phyloP scores from a whole-genome alignment of 2,329 filamentous ascomycete genomes.

The Fusarium sp. region DNA sequence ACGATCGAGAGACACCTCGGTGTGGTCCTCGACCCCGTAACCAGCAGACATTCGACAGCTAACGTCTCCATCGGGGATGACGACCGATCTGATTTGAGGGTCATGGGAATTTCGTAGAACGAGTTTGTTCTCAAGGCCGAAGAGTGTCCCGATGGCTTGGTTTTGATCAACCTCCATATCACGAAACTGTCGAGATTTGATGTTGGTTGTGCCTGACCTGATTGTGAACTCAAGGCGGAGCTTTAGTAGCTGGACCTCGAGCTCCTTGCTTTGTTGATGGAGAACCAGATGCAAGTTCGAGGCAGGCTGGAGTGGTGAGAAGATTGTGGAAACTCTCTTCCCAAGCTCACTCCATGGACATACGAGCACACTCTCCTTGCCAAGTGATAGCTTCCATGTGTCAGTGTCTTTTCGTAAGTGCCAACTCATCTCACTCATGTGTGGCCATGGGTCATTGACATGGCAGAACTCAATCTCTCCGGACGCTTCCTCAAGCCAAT shows the following conservation, averaged over 20 bases:
- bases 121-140: slow-evolving; percentile 48
- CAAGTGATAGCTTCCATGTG: slow-evolving; percentile 5
- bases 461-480: slow-evolving; percentile 48
- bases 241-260: slow-evolving; percentile 35
- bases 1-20: slow-evolving; percentile 48
- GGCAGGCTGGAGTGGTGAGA: slow-evolving; percentile 8
- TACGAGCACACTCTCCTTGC: neutral
- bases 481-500: slow-evolving; percentile 56
- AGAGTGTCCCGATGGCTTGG: slow-evolving; percentile 21
- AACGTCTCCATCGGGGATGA: slow-evolving; percentile 50
- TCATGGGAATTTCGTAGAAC: slow-evolving; percentile 48
- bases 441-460: slow-evolving; percentile 39
- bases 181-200: slow-evolving; percentile 25
- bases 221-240: slow-evolving; percentile 16
- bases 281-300: slow-evolving; percentile 17
- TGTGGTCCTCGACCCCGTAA: slow-evolving; percentile 36
- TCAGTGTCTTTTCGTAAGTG: slow-evolving; percentile 25
- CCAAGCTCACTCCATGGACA: neutral
- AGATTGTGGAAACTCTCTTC: neutral
- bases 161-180: slow-evolving; percentile 24
- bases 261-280: fast-evolving
- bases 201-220: neutral
- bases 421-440: slow-evolving; percentile 32
- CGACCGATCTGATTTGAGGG: slow-evolving; percentile 45
- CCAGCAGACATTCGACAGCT: neutral